Base-by-base conservation (phyloP, 768 basidiomycete species). In the Boletus huronensis region DNA sequence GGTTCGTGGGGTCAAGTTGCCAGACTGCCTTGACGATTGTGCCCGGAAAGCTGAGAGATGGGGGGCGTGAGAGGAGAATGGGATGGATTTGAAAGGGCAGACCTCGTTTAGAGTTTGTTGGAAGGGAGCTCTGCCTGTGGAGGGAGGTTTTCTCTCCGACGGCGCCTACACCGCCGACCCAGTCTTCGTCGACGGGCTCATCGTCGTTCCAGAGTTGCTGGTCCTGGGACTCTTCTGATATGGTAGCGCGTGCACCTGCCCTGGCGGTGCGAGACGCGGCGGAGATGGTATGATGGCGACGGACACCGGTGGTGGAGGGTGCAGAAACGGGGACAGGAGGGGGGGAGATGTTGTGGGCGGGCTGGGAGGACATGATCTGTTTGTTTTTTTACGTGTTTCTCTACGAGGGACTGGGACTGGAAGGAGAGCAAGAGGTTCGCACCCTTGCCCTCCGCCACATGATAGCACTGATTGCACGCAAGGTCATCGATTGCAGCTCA, bases 271-370 rank as follows among this genome's bases (percentile, higher is more conserved):
- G 81, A 48, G 87, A 87, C 23, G 87, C 77, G 11, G 87, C 82
- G 29, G 90, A 82, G 71, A 92, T 90, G 46, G 90, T 92, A 64
- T 92, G 90, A 69, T 91, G 87, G 31, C 90, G 82, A 62, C 90
- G 78, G n/a, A 91, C 88, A 23, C 79, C 77, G 14, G 70, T 68
- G 25, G 75, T 68, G 25, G 75, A 68, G 19, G 72, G 69, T 5
- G 70, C 65, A 5, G 73, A 70, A 4, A 64, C 71, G 21, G 76
- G 66, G 34, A 69, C 71, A 19, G 76, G 75, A 28, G 77, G 76
- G 23, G 78, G 75, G 19, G 77, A 72, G 16, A 75, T 72, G 36
- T 71, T 69, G 61, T 74, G 69, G n/a, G 63, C 57, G 46, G 66
- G 46, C 58, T 72, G 72, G 14, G 72, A 65, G 38, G 76, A 70